A percentile compares a stretch with the other conserved stretches of the same genome.
Evolutionary conservation across 129 eudicot genomes (phyloP).

Genomic region (Escallonia herrerae): DNA sequence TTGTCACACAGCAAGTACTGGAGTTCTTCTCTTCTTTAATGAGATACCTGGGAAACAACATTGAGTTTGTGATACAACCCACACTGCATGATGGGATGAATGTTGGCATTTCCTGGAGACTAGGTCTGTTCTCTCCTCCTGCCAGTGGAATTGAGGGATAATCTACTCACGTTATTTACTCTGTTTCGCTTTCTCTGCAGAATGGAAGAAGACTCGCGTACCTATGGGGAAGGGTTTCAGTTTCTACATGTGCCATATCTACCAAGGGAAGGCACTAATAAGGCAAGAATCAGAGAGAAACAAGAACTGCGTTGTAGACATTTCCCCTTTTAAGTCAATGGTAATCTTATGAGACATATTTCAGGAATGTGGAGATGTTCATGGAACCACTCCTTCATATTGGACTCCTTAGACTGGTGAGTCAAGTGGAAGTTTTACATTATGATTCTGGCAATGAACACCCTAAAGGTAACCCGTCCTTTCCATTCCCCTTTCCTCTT

Average conservation of each 20-base stretch:
- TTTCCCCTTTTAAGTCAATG: neutral
- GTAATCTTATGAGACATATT: neutral
- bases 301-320: no score
- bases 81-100: slow-evolving; percentile 67
- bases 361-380: slow-evolving; percentile 81
- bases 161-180: neutral
- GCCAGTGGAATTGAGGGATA: neutral
- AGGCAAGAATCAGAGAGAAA: slow-evolving; percentile 21
- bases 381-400: slow-evolving; percentile 59
- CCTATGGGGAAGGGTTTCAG: slow-evolving; percentile 73
- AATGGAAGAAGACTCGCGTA: slow-evolving; percentile 48
- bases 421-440: neutral
- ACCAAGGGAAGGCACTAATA: slow-evolving; percentile 70
- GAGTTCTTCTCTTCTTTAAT: slow-evolving; percentile 51
- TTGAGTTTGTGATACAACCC: slow-evolving; percentile 59
- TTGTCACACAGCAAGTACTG: slow-evolving; percentile 45
- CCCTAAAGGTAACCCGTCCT: neutral
- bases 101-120: slow-evolving; percentile 68
- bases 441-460: no score
- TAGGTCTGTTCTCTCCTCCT: slow-evolving; percentile 29
- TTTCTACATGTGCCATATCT: slow-evolving; percentile 56
- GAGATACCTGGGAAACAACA: slow-evolving; percentile 39
- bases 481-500: neutral
- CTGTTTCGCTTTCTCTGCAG: slow-evolving; percentile 25
- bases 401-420: slow-evolving; percentile 57